Evolutionary conservation across 2,329 filamentous ascomycete genomes (phyloP), one percentile per base, ranked within the genome.

Genomic region (Onygena corvina): DNA sequence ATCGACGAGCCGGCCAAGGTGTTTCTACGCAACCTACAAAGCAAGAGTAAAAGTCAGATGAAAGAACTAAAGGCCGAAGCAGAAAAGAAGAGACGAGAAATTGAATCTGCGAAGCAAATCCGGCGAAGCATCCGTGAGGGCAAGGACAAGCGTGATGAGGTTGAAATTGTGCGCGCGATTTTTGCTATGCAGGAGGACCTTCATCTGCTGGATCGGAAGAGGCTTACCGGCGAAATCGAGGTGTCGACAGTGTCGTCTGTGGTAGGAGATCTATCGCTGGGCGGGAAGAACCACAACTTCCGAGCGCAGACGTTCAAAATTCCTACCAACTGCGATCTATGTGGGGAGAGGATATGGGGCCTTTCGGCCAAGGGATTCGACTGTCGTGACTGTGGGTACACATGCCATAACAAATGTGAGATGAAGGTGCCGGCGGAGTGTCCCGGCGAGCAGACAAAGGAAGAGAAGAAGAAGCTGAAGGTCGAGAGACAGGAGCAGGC

Each of bases 221-320:
- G 86, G 50, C 72, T 95, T 35, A 92, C 85, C 2, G 87, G 87
- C 30, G 92, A 96, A 65, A 84, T 95, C 12, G 92, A 98, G 67
- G 89, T 89, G 6, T 83, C 84, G 1, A 94, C 89, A 1, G 94
- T 98, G 61, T 90, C 87, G n/a, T 74, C 81, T 7, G 85, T 81
- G 0, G 90, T 95, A 2, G 92, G 92, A 30, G 92, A 98, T 63
- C 77, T 98, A 49, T 94, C 89, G 1, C 73, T 94, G 16, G 90
- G 90, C 14, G 89, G 89, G 8, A 87, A 87, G 64, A 94, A 89
- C 61, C 92, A 98, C 71, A 92, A 94, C 61, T 98, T 98, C 76
- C 94, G 94, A 68, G 81, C 86, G n/a, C 88, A 96, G 62, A 96
- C 92, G 0, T 98, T 96, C 75, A 96, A 96, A 66, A 94, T 98